Conservation (phyloP, 2,329 filamentous ascomycete species). For the Botryotinia globosa region DNA sequence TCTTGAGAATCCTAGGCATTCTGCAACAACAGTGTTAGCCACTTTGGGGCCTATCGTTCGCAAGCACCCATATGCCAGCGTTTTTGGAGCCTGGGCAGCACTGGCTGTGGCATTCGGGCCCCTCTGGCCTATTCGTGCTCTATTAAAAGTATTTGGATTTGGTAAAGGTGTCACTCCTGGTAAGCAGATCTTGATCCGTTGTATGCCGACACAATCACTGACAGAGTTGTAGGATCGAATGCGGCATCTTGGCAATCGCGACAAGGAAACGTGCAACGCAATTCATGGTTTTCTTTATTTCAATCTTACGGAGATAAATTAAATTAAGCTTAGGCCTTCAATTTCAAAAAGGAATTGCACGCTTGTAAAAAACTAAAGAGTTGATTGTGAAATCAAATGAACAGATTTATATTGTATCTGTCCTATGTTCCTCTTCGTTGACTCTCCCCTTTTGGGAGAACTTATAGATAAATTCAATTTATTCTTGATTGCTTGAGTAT, state of each 20-base stretch:
- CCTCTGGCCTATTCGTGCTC: slow-evolving; percentile 5
- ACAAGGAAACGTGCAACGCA: slow-evolving; percentile 11
- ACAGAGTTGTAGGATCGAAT: neutral
- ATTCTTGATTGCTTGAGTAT: too few relatives aligned
- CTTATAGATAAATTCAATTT: neutral
- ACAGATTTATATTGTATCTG: neutral
- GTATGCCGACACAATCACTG: neutral
- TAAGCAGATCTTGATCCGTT: neutral
- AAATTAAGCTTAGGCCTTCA: neutral
- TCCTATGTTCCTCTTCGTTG: neutral
- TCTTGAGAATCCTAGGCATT: neutral
- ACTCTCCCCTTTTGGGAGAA: neutral
- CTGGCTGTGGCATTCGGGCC: slow-evolving; percentile 1
- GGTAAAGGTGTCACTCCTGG: slow-evolving; percentile 3
- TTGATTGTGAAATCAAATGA: neutral
- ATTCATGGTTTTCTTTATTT: slow-evolving; percentile 14
- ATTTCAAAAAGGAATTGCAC: neutral
- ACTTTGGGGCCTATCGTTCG: neutral
- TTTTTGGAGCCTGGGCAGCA: neutral
- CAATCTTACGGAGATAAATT: neutral
- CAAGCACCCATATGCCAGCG: neutral
- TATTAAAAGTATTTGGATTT: slow-evolving; percentile 16
- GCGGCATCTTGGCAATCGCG: slow-evolving; percentile 7
- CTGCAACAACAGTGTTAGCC: neutral
- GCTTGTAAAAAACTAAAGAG: neutral